phyloP scores from a whole-genome alignment of 1,284 basidiomycete species.

The Ganoderma boninense region DNA sequence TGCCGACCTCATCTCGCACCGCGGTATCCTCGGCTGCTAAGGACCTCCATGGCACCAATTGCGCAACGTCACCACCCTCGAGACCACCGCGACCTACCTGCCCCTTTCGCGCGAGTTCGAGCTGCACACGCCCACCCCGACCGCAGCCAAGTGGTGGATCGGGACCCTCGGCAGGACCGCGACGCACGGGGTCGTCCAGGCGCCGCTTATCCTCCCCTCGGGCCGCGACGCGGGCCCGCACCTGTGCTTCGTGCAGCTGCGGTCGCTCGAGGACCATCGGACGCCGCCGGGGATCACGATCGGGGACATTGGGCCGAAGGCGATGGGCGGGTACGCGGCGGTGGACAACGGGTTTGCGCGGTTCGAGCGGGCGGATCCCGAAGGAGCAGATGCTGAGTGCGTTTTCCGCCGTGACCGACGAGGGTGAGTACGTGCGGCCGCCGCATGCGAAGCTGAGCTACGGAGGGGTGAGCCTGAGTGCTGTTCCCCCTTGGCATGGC shows the following conservation, averaged over 20 bases:
- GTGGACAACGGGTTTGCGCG: slow-evolving; percentile 79
- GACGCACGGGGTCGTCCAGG: slow-evolving; percentile 84
- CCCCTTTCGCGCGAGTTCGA: slow-evolving; percentile 76
- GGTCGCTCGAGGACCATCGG: slow-evolving; percentile 69
- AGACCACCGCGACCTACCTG: slow-evolving; percentile 83
- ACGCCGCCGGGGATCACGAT: slow-evolving; percentile 69
- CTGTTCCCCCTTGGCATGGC: too few species aligned
- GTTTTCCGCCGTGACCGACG: slow-evolving; percentile 75
- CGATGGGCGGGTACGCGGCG: slow-evolving; percentile 59
- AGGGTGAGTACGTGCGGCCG: slow-evolving; percentile 74
- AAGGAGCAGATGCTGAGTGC: slow-evolving; percentile 80
- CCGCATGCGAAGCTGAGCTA: slow-evolving; percentile 81
- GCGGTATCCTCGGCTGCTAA: slow-evolving; percentile 72
- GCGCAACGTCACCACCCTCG: slow-evolving; percentile 72
- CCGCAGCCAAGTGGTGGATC: slow-evolving; percentile 88
- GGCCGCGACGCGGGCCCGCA: slow-evolving; percentile 79
- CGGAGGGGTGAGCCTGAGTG: slow-evolving; percentile 63
- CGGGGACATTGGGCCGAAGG: slow-evolving; percentile 85
- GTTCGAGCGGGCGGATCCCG: slow-evolving; percentile 80
- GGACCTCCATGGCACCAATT: slow-evolving; percentile 84
- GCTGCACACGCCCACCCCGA: slow-evolving; percentile 79
- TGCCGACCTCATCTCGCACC: slow-evolving; percentile 54
- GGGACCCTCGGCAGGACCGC: slow-evolving; percentile 77
- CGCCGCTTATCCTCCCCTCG: slow-evolving; percentile 72
- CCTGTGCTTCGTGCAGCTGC: slow-evolving; percentile 77